Evolutionary conservation across 805 yeast species (phyloP), one percentile per base, ranked within the genome.

Genomic region (Allodekkera sacchari): DNA sequence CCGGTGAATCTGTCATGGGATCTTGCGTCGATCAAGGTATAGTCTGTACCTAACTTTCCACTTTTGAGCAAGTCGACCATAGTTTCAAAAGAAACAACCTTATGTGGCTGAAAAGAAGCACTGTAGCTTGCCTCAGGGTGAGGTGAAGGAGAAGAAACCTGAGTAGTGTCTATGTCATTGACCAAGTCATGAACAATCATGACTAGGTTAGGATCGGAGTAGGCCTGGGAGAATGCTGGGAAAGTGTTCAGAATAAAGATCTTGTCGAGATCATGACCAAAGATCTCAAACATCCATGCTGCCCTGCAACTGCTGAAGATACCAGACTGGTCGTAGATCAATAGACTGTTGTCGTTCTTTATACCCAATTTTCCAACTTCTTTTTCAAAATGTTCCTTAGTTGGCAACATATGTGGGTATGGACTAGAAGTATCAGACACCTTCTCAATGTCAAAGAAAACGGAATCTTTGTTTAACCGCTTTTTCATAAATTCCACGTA

Each of bases 401-500:
- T 55, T 2, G 97, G 97, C 9, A 88, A 63, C 96, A 88, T 92
- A 48, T 92, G 97, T 2, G 98, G 96, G 48, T 70, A 88, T 12
- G 68, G 61, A 10, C 84, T 76, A 0, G 57, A 36, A 2, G 55
- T 55, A 39, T 82, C 83, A 33, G 72, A 72, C 32, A 83, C 59
- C 15, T 59, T 71, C 43, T 84, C 95, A 31, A 89, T 71, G 47
- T 85, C 95, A 45, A 87, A 82, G 55, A 67, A 84, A 4, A 75
- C 74, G 0, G 96, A 68, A 7, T 70, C 61, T 11, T 77, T 76
- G 7, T 82, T 58, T 9, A 59, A 34, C 38, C 96, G 69, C 32
- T 68, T 74, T 16, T 63, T 52, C 26, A 59, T 55, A 48, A 67
- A 78, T 51, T 85, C 84, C 14, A 67, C 62, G 23, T 53, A 55